Percentiles rank a stretch among this genome's conserved stretches.
Conservation (phyloP, 192 early-diverging fungal species). For the Powellomyces hirtus region DNA sequence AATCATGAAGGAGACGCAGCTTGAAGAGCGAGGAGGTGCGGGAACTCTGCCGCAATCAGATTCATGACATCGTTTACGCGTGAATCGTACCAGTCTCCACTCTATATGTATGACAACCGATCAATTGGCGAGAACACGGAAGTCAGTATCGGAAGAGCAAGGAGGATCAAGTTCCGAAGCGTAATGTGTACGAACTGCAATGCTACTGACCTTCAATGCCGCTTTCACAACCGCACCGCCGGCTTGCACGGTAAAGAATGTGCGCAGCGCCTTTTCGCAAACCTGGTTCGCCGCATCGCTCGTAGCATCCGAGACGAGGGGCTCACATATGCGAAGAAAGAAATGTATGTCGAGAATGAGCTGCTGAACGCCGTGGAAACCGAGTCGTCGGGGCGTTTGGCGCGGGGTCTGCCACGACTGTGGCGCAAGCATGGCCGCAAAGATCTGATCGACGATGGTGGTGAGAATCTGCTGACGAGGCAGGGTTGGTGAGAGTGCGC, state of each 20-base stretch:
- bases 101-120: too few species aligned
- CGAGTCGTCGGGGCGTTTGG: constrained; percentile 33
- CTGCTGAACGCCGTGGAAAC: constrained; percentile 55
- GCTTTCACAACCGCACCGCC: constrained; percentile 21
- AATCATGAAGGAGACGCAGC: too few species aligned
- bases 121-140: constrained; percentile 16
- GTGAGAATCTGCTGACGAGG: constrained; percentile 4
- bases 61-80: constrained; percentile 41
- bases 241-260: constrained; percentile 46
- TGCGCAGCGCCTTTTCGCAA: constrained; percentile 49
- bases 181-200: neutral
- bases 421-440: constrained; percentile 16
- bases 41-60: constrained; percentile 19
- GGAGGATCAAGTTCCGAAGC: neutral
- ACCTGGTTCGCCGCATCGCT: constrained; percentile 45
- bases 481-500: constrained; percentile 13
- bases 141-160: neutral
- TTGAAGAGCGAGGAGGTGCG: constrained; percentile 6
- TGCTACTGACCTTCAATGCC: constrained; percentile 40
- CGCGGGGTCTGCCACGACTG: constrained; percentile 4
- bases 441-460: constrained; percentile 16
- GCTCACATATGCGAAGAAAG: constrained; percentile 39
- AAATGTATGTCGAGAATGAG: constrained; percentile 59
- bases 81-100: constrained; percentile 50
- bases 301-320: constrained; percentile 35